These are phyloP conservation scores for Lipomyces mesembrius DNA, from an alignment of 805 yeast genomes.

Conservation along the genomic window DNA sequence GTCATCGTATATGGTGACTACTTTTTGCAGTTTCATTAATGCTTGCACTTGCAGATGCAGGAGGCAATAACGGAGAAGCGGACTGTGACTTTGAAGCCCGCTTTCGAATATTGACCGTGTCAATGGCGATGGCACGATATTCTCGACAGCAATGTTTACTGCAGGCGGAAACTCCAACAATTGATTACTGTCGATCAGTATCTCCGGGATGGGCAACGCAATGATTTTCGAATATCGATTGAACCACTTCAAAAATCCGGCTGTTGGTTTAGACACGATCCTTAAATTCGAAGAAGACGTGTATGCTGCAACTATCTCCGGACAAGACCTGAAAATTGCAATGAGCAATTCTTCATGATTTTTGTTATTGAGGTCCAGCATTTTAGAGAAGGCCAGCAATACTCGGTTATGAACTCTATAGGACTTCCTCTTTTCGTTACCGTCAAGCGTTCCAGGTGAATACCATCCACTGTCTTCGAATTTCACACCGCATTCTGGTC, in stretches of 20 bases:
- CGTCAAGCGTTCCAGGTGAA: slow-evolving; percentile 27
- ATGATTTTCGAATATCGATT: slow-evolving; percentile 64
- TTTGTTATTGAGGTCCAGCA: slow-evolving; percentile 76
- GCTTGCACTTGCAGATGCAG: slow-evolving; percentile 62
- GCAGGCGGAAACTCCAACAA: slow-evolving; percentile 43
- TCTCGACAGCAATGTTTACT: slow-evolving; percentile 53
- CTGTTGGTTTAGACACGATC: slow-evolving; percentile 77
- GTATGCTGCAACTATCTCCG: slow-evolving; percentile 78
- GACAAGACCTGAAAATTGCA: slow-evolving; percentile 56
- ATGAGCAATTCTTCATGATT: slow-evolving; percentile 61
- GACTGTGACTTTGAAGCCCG: slow-evolving; percentile 54
- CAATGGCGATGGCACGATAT: slow-evolving; percentile 67
- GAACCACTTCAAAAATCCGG: slow-evolving; percentile 82
- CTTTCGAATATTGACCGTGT: slow-evolving; percentile 62
- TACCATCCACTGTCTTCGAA: slow-evolving; percentile 46
- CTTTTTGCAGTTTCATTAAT: slow-evolving; percentile 57
- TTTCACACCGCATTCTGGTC: slow-evolving; percentile 42
- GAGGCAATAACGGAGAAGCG: slow-evolving; percentile 64
- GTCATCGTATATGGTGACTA: slow-evolving; percentile 48
- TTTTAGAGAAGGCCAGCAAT: slow-evolving; percentile 62
- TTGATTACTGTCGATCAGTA: slow-evolving; percentile 6
- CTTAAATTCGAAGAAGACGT: slow-evolving; percentile 44
- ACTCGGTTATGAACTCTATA: slow-evolving; percentile 72
- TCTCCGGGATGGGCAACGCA: slow-evolving; percentile 58
- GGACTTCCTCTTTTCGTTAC: slow-evolving; percentile 40